These are phyloP conservation scores for Teratosphaeria destructans DNA, from an alignment of 2,329 filamentous ascomycete genomes.

Conservation along the genomic window DNA sequence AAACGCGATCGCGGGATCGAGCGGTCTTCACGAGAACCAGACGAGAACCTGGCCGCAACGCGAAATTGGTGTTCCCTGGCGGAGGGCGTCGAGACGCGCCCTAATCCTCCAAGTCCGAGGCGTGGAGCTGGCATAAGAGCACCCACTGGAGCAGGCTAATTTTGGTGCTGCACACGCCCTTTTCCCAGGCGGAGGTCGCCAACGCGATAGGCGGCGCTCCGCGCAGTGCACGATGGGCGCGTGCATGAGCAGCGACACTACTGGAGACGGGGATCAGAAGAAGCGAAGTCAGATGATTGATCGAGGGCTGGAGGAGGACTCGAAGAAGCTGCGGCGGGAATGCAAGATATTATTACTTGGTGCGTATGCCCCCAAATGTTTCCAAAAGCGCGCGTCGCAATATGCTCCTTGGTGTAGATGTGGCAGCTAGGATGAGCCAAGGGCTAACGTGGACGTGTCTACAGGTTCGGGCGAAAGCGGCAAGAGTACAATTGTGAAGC, in stretches of 20 bases:
- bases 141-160: neutral
- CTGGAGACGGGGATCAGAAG: constrained; percentile 82
- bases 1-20: neutral
- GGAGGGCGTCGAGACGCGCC: neutral
- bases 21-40: neutral
- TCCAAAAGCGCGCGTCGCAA: neutral
- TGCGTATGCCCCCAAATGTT: constrained; percentile 31
- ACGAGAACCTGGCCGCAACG: neutral
- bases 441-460: constrained; percentile 1
- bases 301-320: constrained; percentile 86
- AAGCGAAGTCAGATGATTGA: constrained; percentile 96
- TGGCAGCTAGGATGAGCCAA: neutral
- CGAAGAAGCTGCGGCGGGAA: constrained; percentile 82
- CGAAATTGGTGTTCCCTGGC: neutral
- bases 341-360: constrained; percentile 96
- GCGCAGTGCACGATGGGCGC: constrained; percentile 58
- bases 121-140: neutral
- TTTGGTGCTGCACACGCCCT: constrained; percentile 2
- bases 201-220: constrained; percentile 13
- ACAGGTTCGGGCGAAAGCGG: constrained; percentile 94
- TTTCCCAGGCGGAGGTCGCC: constrained; percentile 15
- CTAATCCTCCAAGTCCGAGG: neutral
- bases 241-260: constrained; percentile 84
- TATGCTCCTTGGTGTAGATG: neutral
- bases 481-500: constrained; percentile 98